Evolutionary conservation across 495 filamentous ascomycete species (phyloP), one percentile per base, ranked within the genome.

Genomic region (Chaetomium cochliodes): DNA sequence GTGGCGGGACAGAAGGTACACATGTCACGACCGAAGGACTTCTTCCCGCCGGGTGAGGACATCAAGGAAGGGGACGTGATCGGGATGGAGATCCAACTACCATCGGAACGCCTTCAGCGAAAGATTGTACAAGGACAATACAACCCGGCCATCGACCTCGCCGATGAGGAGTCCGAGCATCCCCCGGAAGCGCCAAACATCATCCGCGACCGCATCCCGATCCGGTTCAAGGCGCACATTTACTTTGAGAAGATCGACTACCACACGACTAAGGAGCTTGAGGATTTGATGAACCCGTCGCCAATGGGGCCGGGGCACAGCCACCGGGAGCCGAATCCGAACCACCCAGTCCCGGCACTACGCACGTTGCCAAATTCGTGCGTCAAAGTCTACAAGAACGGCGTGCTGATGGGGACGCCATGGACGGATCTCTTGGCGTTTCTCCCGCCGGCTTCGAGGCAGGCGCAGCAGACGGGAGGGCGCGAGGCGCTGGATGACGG

Each of bases 241-340:
- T 97, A 93, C 77, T 97, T 96, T 77, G 96, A 98, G 74, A 89
- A 92, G 71, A 92, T 93, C 64, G 96, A 97, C 70, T 93, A 96
- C 72, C 89, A 90, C 66, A 77, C 90, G 2, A 88, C 89, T 2
- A 97, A 97, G 76, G 89, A 94, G 52, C 85, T 97, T 23, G 93
- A 97, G 66, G 88, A 93, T 46, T 82, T 92, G 33, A 87, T 88
- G 81, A 92, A 92, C 67, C 90, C 91, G 8, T 78, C 88, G 28
- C 77, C 90, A 53, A 69, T 87, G 70, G 72, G 81, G 62, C 71
- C 79, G 2, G 66, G 60, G n/a, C 73, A 71, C 62, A 76, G 74
- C 58, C 68, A 76, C 0, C 83, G 83, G 39, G 73, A 77, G 16
- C 88, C 88, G 0, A 84, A 86, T 67, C 86, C 89, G 13, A 91